Percentiles rank a stretch among this genome's conserved stretches.
Evolutionary conservation across 805 yeast genomes (phyloP).

Genomic region (Pichia rugopelliculosa): DNA sequence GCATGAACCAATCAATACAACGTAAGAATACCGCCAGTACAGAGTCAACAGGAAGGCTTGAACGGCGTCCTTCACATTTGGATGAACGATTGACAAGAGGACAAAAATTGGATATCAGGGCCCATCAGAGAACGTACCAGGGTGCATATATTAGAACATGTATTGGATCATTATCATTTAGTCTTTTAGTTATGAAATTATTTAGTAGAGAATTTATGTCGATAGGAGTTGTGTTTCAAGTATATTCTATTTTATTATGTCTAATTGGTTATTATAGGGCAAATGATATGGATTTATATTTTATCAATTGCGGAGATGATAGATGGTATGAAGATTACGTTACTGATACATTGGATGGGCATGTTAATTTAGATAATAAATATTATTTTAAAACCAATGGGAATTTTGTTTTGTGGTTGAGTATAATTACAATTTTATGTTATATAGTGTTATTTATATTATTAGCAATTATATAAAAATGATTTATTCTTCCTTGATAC

Average conservation of each 20-base stretch:
- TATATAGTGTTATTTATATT: conserved; percentile 47
- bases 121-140: conserved; percentile 77
- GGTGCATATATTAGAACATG: conserved; percentile 78
- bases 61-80: conserved; percentile 28
- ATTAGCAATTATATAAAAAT: conserved; percentile 33
- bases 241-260: conserved; percentile 46
- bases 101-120: conserved; percentile 46
- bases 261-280: conserved; percentile 31
- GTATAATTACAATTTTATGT: conserved; percentile 41
- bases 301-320: conserved; percentile 20
- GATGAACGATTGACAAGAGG: conserved; percentile 31
- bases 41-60: neutral
- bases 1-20: too few species aligned
- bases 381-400: conserved; percentile 55
- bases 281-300: conserved; percentile 27
- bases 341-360: conserved; percentile 1
- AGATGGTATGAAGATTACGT: conserved; percentile 17
- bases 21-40: neutral
- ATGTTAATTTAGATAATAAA: conserved; percentile 11
- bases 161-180: conserved; percentile 56
- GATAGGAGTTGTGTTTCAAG: conserved; percentile 57
- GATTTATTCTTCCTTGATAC: conserved; percentile 74
- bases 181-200: conserved; percentile 55
- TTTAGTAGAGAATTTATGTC: conserved; percentile 59
- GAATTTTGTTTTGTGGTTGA: conserved; percentile 45